Base-by-base conservation (phyloP, 2,329 filamentous ascomycete genomes). In the Fusarium avenaceum region DNA sequence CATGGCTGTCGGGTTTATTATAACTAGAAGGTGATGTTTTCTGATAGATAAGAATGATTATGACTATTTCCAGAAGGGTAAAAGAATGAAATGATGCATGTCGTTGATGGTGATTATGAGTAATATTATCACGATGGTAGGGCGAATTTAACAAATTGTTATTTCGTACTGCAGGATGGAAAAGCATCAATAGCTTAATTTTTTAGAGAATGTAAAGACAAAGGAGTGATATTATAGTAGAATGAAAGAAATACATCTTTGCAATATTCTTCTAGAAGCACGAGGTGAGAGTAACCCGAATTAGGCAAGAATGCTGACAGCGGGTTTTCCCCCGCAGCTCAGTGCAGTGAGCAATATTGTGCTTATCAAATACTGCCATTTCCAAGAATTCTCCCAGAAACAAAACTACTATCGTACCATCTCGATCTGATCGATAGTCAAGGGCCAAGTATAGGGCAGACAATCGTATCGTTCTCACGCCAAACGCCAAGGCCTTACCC, bases 221-320 rank as follows among this genome's bases (percentile, higher is more conserved):
- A 15, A 33, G 10, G 11, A 30, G 28, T 30, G 11, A 13, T 30
- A 11, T 30, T 30, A 13, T 11, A 26, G 26, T 30, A 30, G 11
- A 24, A 8, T 3, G 24, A 30, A 10, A 30, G 10, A 30, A 30
- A 30, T 26, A 30, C 10, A 30, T 30, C 8, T 28, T 28, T 30
- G 28, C 28, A 30, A 30, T 30, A 30, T 30, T 30, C 28, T 30
- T 30, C 28, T 30, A 30, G 28, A 33, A 33, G 13, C 30, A 33
- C 30, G 32, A n/a, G 22, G n/a, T 40, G 8, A 39, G 26, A 28
- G 33, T 40, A 55, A 28, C 17, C 53, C 46, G 28, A 40, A 52
- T 19, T 19, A 35, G 49, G 40, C 30, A 57, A 32, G 39, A 48
- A 44, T 55, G 55, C 55, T 57, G 49, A 57, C 49, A 24, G 32